phyloP scores from a whole-genome alignment of 2,329 filamentous ascomycete genomes.

The Shiraia sp. region DNA sequence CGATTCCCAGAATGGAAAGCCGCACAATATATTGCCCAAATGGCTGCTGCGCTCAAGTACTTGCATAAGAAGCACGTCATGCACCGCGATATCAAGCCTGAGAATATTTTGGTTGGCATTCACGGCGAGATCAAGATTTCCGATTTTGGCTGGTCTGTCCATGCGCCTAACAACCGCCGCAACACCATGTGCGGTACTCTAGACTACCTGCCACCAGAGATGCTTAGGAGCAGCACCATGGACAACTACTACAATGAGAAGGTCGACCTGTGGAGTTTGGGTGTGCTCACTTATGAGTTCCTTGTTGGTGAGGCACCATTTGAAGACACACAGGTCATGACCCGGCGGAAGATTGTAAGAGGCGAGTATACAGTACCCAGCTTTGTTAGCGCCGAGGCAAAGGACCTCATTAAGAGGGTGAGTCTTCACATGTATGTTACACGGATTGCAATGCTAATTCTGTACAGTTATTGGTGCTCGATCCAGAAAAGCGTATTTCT shows the following conservation, averaged over 20 bases:
- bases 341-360: constrained; percentile 82
- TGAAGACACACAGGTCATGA: constrained; percentile 94
- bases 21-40: constrained; percentile 84
- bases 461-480: constrained; percentile 71
- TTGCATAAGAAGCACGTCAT: constrained; percentile 97
- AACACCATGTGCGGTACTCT: constrained; percentile 97
- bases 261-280: constrained; percentile 94
- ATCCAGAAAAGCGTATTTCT: constrained; percentile 90
- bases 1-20: constrained; percentile 85
- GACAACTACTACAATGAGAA: constrained; percentile 95
- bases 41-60: constrained; percentile 87
- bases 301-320: constrained; percentile 95
- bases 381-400: constrained; percentile 88
- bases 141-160: constrained; percentile 98
- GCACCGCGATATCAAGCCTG: constrained; percentile 95
- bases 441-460: constrained; percentile 7
- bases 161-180: constrained; percentile 90
- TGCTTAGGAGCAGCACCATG: constrained; percentile 79
- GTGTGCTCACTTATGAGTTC: constrained; percentile 95
- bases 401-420: constrained; percentile 89
- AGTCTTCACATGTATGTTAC: constrained; percentile 33
- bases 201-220: constrained; percentile 97
- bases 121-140: constrained; percentile 99
- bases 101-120: constrained; percentile 94
- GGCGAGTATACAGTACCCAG: constrained; percentile 91